Base-by-base conservation (phyloP, 2,329 filamentous ascomycete genomes). In the Nemania sp. region DNA sequence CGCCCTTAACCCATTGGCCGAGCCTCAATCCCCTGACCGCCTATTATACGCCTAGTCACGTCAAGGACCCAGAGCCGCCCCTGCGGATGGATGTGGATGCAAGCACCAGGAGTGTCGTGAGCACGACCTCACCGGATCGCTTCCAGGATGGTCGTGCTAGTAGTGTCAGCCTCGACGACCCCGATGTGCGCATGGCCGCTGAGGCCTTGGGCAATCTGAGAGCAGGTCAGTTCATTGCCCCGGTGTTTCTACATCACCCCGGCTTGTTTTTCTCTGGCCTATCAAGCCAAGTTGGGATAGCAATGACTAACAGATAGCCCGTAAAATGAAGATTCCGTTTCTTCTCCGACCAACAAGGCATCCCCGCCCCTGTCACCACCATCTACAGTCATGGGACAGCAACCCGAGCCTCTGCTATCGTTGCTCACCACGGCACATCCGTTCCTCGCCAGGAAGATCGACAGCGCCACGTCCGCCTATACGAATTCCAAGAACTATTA, bases 371-470 rank as follows among this genome's bases (percentile, higher is more conserved):
- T 68, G 39, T 74, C 78, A 55, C 77, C 76, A 62, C 72, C 71
- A 66, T 73, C 75, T 54, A 69, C 74, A 64, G 57, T 72, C 45
- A 71, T 77, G 29, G 77, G 80, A 1, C 76, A 80, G 13, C 83
- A 89, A 42, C 82, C 87, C 5, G 92, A 97, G 74, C 95, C 93
- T 1, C 81, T 97, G 5, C 80, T 98, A 3, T 90, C 91, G 5
- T 85, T 98, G 1, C 84, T 98, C 20, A 96, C 92, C 0, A 93
- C 91, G 2, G 91, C 91, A 1, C 92, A 97, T 72, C 94, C 94
- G 0, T 81, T 96, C 63, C 84, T 97, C 15, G 92, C 91, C 10
- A 91, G 87, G 29, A 92, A 92, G 0, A 93, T 96, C 68, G 91
- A 91, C 67, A 88, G 89, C 54, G 94, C 92, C 0, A 84, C 94